Conservation (phyloP, 805 yeast species). For the Jamesozyma spencerorum region DNA sequence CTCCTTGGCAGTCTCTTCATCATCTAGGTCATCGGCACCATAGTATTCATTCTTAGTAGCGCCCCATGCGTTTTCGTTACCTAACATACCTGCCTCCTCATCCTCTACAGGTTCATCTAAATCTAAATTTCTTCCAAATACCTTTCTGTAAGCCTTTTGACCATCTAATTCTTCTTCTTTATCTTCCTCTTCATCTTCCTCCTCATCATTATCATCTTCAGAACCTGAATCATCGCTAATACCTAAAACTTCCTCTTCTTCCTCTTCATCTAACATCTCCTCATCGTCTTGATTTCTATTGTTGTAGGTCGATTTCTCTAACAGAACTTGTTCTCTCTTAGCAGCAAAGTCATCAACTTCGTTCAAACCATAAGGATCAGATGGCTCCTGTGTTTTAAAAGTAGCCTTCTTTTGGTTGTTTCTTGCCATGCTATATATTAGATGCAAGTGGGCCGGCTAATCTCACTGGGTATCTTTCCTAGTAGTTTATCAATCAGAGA, state of each 20-base stretch:
- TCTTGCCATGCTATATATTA: background rate
- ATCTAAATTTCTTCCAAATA: slow-evolving; percentile 28
- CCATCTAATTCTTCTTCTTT: slow-evolving; percentile 31
- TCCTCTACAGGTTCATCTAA: slow-evolving; percentile 18
- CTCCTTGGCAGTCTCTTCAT: slow-evolving; percentile 65
- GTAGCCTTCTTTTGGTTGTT: background rate
- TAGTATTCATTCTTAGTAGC: slow-evolving; percentile 37
- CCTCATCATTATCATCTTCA: slow-evolving; percentile 24
- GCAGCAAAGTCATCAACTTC: slow-evolving; percentile 65
- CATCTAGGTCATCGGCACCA: slow-evolving; percentile 44
- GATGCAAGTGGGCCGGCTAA: no score
- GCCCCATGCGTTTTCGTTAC: slow-evolving; percentile 42
- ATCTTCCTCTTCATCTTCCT: slow-evolving; percentile 22
- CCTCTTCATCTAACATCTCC: slow-evolving; percentile 35
- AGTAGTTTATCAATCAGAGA: slow-evolving; percentile 4
- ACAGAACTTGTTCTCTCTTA: slow-evolving; percentile 45
- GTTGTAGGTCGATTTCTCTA: slow-evolving; percentile 46
- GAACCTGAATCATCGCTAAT: slow-evolving; percentile 22
- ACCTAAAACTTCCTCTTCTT: slow-evolving; percentile 42
- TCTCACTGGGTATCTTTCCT: no score
- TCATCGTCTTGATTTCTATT: slow-evolving; percentile 39
- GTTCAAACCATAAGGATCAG: slow-evolving; percentile 40
- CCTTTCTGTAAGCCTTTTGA: slow-evolving; percentile 32
- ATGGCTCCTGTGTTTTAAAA: background rate
- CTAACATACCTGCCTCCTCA: slow-evolving; percentile 26